phyloP scores from a whole-genome alignment of 495 filamentous ascomycete genomes.

The Gamarada debralockiae region DNA sequence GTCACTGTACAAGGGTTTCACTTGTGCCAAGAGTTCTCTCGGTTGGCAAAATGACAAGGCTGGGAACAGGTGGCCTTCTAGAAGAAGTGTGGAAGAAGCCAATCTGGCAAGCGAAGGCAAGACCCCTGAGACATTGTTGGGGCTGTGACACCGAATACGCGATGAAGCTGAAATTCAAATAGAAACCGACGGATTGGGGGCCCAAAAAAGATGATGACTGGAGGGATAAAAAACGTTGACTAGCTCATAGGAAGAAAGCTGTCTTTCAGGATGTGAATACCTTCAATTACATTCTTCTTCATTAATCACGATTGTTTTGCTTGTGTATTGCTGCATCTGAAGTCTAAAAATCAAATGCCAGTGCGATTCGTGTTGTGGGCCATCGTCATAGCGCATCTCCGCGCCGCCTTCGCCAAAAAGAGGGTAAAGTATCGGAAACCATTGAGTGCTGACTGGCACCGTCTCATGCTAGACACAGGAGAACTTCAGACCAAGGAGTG shows the following conservation, averaged over 20 bases:
- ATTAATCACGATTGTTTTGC: too few relatives aligned
- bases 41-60: too few relatives aligned
- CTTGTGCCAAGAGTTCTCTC: too few relatives aligned
- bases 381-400: conserved; percentile 11
- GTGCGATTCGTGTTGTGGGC: conserved; percentile 1
- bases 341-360: too few relatives aligned
- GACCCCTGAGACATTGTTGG: background rate
- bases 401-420: too few relatives aligned
- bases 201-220: background rate
- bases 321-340: too few relatives aligned
- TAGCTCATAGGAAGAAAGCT: too few relatives aligned
- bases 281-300: too few relatives aligned
- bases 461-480: conserved; percentile 9
- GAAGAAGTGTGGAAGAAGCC: conserved; percentile 16
- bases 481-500: conserved; percentile 11
- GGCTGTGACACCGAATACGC: background rate
- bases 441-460: conserved; percentile 8
- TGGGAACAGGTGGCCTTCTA: background rate
- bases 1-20: too few relatives aligned
- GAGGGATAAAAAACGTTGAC: too few relatives aligned
- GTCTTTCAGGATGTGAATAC: too few relatives aligned
- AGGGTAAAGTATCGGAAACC: background rate
- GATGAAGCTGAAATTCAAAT: background rate
- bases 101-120: conserved; percentile 8
- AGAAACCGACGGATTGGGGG: background rate